Percentiles rank a stretch among this genome's conserved stretches.
Evolutionary conservation across 2,329 filamentous ascomycete species (phyloP).

Genomic region (Cadophora gregata): DNA sequence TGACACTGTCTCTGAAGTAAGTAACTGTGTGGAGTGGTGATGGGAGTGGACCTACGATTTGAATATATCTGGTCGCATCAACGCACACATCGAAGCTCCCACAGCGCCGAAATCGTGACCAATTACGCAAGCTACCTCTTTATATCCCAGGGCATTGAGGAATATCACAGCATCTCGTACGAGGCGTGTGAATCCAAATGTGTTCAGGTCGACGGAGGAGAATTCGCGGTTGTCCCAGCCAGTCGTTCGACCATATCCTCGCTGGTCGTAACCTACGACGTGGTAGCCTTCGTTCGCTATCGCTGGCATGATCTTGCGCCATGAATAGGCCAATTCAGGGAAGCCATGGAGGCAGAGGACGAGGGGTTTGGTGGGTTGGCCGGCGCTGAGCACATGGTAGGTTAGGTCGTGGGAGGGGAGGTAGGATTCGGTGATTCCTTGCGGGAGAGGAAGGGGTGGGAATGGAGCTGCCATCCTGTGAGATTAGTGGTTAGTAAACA

Average conservation of each 20-base stretch:
- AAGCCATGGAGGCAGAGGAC: constrained; percentile 70
- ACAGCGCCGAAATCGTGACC: constrained; percentile 73
- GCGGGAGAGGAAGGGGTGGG: constrained; percentile 53
- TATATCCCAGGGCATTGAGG: constrained; percentile 65
- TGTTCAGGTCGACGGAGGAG: constrained; percentile 58
- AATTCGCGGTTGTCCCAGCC: constrained; percentile 61
- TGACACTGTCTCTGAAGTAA: constrained; percentile 44
- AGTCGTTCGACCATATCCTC: constrained; percentile 70
- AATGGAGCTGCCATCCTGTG: constrained; percentile 27
- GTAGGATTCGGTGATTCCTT: constrained; percentile 60
- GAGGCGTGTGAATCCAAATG: constrained; percentile 62
- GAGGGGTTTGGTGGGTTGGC: constrained; percentile 55
- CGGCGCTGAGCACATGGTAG: constrained; percentile 65
- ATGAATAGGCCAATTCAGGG: constrained; percentile 72
- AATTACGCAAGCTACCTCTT: constrained; percentile 61
- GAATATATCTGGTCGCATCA: constrained; percentile 71
- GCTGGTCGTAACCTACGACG: constrained; percentile 70
- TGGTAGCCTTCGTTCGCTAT: constrained; percentile 67
- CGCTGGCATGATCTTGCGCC: constrained; percentile 65
- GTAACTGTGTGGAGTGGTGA: background rate
- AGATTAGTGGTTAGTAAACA: constrained; percentile 15
- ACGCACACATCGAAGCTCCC: constrained; percentile 61
- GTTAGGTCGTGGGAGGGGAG: constrained; percentile 64
- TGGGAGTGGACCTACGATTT: constrained; percentile 46
- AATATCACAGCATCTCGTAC: constrained; percentile 67